Conservation (phyloP, 2,329 filamentous ascomycete genomes). For the Blastomyces percursus region DNA sequence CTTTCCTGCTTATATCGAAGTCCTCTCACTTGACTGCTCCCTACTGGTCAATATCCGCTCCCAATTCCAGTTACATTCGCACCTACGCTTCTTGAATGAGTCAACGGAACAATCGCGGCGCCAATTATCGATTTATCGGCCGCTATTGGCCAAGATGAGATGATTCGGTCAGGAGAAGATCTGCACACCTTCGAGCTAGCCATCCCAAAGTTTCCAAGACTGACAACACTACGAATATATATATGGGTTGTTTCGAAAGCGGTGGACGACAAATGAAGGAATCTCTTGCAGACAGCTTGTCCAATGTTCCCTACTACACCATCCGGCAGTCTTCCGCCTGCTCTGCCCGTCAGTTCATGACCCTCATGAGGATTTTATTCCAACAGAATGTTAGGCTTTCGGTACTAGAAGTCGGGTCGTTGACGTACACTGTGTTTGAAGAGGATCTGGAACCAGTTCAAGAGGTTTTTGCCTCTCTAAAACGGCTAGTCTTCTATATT, state of each 20-base stretch:
- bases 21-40: conserved; percentile 4
- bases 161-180: background rate
- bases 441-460: conserved; percentile 2
- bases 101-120: background rate
- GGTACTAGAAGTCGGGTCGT: background rate
- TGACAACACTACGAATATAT: background rate
- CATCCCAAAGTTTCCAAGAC: background rate
- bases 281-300: background rate
- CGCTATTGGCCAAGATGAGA: background rate
- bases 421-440: conserved; percentile 4
- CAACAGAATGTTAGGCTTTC: background rate
- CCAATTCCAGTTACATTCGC: background rate
- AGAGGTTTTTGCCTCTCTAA: background rate
- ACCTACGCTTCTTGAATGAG: background rate
- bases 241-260: conserved; percentile 1
- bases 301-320: background rate
- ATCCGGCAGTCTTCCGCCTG: conserved; percentile 4
- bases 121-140: background rate
- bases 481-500: background rate
- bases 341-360: conserved; percentile 2
- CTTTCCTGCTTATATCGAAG: conserved; percentile 4
- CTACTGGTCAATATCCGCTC: background rate
- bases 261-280: background rate
- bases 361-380: conserved; percentile 1
- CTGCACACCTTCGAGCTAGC: background rate